phyloP scores from a whole-genome alignment of 345 rosid species.

The Lagerstroemia speciosa region DNA sequence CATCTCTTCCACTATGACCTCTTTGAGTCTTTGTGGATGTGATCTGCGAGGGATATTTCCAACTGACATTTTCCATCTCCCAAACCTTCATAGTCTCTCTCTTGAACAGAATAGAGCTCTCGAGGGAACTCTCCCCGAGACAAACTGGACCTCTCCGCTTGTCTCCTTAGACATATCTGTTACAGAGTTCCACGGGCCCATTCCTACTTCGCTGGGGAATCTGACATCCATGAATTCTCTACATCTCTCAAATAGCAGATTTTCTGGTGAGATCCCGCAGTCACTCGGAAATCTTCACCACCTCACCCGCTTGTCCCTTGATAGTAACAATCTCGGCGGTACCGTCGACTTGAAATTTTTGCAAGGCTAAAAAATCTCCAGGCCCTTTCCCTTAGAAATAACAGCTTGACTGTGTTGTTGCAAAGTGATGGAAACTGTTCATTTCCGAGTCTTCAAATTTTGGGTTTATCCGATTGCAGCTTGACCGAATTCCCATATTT shows the following conservation, averaged over 20 bases:
- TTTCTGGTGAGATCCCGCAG: not conserved
- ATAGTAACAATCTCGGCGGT: not conserved
- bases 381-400: not conserved
- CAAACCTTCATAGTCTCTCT: not conserved
- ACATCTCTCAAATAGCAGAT: not conserved
- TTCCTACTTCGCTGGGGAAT: not conserved
- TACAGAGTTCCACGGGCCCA: not conserved
- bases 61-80: too few relatives aligned
- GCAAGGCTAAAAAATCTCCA: not conserved
- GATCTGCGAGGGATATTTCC: not conserved
- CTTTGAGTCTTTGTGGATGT: not conserved
- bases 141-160: conserved; percentile 13
- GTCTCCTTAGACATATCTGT: not conserved
- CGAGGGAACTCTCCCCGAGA: conserved; percentile 1
- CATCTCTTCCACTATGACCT: not conserved
- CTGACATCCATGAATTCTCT: not conserved
- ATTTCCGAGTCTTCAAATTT: not conserved
- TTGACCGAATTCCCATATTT: conserved; percentile 6
- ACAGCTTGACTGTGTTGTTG: not conserved
- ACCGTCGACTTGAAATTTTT: not conserved
- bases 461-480: not conserved
- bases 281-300: not conserved
- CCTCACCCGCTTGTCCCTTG: not conserved
- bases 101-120: not conserved
- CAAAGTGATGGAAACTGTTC: not conserved